phyloP scores from a whole-genome alignment of 2,329 filamentous ascomycete genomes.

The Aspergillus brunneoviolaceus region DNA sequence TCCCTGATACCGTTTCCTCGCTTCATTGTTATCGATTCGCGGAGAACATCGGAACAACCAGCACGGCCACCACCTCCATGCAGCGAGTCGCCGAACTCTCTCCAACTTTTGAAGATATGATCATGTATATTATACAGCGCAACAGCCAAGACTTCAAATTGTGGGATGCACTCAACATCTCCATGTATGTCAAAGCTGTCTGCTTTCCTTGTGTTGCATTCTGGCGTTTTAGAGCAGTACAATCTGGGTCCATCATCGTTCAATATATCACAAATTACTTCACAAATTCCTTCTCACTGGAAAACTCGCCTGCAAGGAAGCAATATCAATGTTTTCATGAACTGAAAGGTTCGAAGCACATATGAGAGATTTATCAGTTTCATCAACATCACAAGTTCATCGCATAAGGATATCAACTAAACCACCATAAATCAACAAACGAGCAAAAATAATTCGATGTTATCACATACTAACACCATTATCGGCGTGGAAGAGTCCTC shows the following conservation, averaged over 20 bases:
- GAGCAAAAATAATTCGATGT: neutral
- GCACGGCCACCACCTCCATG: neutral
- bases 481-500: neutral
- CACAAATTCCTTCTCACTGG: neutral
- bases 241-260: conserved; percentile 25
- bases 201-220: conserved; percentile 25
- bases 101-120: conserved; percentile 15
- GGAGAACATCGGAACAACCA: neutral
- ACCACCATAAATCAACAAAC: neutral
- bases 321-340: neutral
- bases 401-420: neutral
- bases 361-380: neutral
- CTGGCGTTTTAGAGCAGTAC: conserved; percentile 27
- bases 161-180: neutral
- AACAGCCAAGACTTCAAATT: conserved; percentile 8
- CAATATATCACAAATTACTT: conserved; percentile 12
- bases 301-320: neutral
- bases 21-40: too few species aligned
- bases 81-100: neutral
- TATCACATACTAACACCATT: neutral
- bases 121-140: conserved; percentile 27
- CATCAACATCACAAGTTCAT: neutral
- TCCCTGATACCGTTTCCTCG: too few species aligned
- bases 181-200: conserved; percentile 14
- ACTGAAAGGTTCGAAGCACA: neutral